Conservation (phyloP, 2,329 filamentous ascomycete genomes). For the Pseudogymnoascus pannorum region DNA sequence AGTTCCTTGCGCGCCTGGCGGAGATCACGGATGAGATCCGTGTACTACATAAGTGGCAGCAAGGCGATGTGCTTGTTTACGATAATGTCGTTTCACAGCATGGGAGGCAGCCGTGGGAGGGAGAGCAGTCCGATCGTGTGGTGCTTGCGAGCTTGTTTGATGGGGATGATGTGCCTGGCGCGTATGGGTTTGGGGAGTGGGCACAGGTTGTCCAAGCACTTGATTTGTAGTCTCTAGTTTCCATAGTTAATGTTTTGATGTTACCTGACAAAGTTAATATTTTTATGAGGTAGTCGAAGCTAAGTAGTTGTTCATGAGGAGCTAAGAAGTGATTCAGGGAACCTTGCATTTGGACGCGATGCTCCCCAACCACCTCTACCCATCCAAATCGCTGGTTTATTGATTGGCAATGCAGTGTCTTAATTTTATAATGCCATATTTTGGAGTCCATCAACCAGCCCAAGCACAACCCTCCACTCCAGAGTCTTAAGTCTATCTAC, state of each 20-base stretch:
- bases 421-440: neutral
- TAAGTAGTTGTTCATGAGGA: neutral
- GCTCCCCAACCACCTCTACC: neutral
- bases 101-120: conserved; percentile 41
- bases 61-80: conserved; percentile 41
- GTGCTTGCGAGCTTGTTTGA: conserved; percentile 42
- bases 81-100: conserved; percentile 44
- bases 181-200: conserved; percentile 37
- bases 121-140: conserved; percentile 38
- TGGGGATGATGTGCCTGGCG: conserved; percentile 34
- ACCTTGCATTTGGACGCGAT: neutral
- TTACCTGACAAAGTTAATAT: neutral
- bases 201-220: conserved; percentile 40
- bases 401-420: neutral
- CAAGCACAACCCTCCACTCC: neutral
- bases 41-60: conserved; percentile 41
- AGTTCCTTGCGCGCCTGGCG: conserved; percentile 35
- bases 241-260: neutral
- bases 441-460: neutral
- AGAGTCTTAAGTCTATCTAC: neutral
- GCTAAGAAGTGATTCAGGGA: neutral
- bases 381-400: neutral
- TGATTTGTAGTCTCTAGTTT: conserved; percentile 22
- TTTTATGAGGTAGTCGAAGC: neutral
- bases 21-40: conserved; percentile 42